Conservation (phyloP, 1,284 basidiomycete species). For the Fomitopsis schrenkii region DNA sequence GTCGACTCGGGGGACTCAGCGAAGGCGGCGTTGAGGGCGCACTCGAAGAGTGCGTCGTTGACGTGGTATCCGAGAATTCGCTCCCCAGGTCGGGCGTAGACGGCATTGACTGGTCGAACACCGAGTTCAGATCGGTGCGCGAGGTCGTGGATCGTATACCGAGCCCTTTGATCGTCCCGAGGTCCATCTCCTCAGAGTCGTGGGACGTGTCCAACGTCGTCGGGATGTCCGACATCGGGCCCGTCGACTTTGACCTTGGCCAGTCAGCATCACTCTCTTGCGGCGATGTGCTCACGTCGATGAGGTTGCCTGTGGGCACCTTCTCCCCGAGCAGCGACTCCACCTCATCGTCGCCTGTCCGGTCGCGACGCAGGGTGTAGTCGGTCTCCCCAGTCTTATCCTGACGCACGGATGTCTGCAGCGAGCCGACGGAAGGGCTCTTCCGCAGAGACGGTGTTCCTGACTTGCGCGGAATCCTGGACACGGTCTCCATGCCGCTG, state of each 20-base stretch:
- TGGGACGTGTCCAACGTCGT: background rate
- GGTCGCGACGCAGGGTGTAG: constrained; percentile 1
- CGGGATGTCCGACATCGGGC: constrained; percentile 20
- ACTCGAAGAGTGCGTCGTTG: constrained; percentile 43
- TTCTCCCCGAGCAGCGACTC: constrained; percentile 24
- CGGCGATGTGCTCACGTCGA: constrained; percentile 20
- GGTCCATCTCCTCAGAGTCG: background rate
- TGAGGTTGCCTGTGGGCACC: constrained; percentile 19
- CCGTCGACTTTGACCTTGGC: constrained; percentile 10
- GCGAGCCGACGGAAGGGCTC: constrained; percentile 10
- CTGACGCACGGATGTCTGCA: constrained; percentile 7
- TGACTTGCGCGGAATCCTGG: constrained; percentile 8
- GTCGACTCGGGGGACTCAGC: constrained; percentile 28
- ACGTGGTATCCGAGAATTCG: constrained; percentile 53
- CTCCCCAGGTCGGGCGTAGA: constrained; percentile 59
- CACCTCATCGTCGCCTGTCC: constrained; percentile 21
- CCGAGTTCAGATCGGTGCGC: constrained; percentile 19
- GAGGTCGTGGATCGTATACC: constrained; percentile 11
- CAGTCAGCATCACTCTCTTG: constrained; percentile 9
- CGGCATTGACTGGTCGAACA: constrained; percentile 30
- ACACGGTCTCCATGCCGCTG: background rate
- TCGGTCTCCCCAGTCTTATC: constrained; percentile 16
- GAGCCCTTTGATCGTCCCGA: constrained; percentile 3
- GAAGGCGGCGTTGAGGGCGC: constrained; percentile 51
- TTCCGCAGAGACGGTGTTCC: constrained; percentile 8